Base-by-base conservation (phyloP, 2,329 filamentous ascomycete genomes). In the Cladosporium sp. region DNA sequence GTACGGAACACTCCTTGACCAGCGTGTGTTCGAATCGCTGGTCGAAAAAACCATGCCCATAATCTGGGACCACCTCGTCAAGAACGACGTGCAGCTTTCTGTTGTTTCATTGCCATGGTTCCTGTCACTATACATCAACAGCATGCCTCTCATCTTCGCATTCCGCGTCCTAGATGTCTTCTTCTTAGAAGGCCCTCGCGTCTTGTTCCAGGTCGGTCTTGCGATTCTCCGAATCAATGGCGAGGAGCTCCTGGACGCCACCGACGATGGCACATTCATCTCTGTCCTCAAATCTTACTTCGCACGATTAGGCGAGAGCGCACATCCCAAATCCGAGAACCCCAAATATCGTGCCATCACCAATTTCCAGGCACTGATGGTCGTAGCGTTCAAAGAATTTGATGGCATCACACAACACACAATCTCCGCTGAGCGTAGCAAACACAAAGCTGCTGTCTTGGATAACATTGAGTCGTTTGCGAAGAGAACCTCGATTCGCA, bases 11-110 rank as follows among this genome's bases (percentile, higher is more conserved):
- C 84, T 99, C 5, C 86, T 99, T 47, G 95, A 99, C 75, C 95
- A 99, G 75, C 92, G 95, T 72, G 95, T 99, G 15, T 99, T 99
- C 74, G 95, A 99, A 80, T 96, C 92, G 2, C 84, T 99, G 4
- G 95, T 99, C n/a, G 95, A 99, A 78, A 95, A 92, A 81, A 99
- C 95, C 1, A 98, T 99, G 93, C 95, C 95, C 1, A 90, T 99
- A 66, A 86, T 99, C 18, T 99, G 95, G 93, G 94, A 98, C 26
- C 95, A 99, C 75, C 87, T 99, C n/a, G 91, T 93, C 70, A 96
- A 95, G 80, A 95, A 91, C 67, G 95, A 99, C 75, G 93, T 99
- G 26, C 96, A 99, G 78, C 87, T 99, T 24, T 98, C 95, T 0
- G 95, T 99, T 38, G 95, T 98, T 18, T 98, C 94, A 11, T 84